Evolutionary conservation across 1,139 yeast species (phyloP), one percentile per base, ranked within the genome.

Genomic region (Blastobotrys persicus): DNA sequence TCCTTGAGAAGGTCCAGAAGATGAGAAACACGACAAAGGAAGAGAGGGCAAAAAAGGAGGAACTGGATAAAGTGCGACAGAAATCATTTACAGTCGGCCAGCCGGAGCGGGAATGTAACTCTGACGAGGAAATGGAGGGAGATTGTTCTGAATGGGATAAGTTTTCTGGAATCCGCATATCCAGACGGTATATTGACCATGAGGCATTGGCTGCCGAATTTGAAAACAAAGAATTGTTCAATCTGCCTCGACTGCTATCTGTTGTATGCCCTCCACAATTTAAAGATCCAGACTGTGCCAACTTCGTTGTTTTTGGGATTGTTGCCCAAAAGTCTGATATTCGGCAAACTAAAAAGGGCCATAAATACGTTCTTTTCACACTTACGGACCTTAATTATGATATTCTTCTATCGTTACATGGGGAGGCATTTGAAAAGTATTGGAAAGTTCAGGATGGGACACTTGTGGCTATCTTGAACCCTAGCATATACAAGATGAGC

Each of bases 361-460:
- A 74, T 4, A 86, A 81, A 59, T 91, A 73, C 59, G 71, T 87
- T 58, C 78, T 77, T 55, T 53, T 91, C 6, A 75, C 79, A 1
- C 59, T 92, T 2, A 87, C 96, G 0, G 88, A 86, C 62, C 82
- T 89, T 57, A 72, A 74, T 42, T 72, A 72, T 49, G 77, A 79
- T 2, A 66, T 88, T 1, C 80, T 81, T 37, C 63, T 89, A 5
- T 76, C 82, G 55, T 63, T 92, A 1, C 85, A 85, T 61, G 89
- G 83, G 0, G 72, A 74, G 11, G 86, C 89, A 2, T 83, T 83
- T 55, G 79, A 80, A 23, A 78, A 77, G 60, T 85, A 81, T 65
- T 87, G 88, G 81, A 87, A 83, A 53, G 60, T 89, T 2, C 72
- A 79, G 43, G 74, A 80, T 1, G 98, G 98, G 0, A 88, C 86